Base-by-base conservation (phyloP, 805 yeast genomes). In the Metschnikowia koreensis region DNA sequence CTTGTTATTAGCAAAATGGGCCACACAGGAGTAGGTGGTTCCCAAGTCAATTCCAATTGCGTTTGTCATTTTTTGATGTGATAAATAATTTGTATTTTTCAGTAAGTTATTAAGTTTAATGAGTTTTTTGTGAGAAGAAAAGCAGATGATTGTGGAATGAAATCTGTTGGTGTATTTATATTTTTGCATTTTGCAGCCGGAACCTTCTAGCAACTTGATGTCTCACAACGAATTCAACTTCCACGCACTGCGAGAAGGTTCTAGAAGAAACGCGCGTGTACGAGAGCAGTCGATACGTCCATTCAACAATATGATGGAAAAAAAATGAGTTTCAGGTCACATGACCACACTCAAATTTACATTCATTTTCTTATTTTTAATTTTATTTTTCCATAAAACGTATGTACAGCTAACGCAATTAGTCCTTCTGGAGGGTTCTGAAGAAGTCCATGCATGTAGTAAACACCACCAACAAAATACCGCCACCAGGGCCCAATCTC, bases 401-500 rank as follows among this genome's bases (percentile, higher is more conserved):
- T 41, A n/a, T 41, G 15, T 29, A 41, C 44, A 41, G 6, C 37
- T 29, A 29, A 11, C 13, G 36, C 9, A 33, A 6, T 40, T 29
- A 49, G 37, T 47, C 48, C 52, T 62, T 59, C 46, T 79, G 79
- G 44, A 71, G 40, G n/a, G 73, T 73, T 76, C 92, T 82, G 80
- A 94, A 94, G 76, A 90, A 89, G 68, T 92, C 97, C 96, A 92
- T 91, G 58, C 92, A 84, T 26, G 90, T 79, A 41, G 97, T 90
- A 80, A 91, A 94, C n/a, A 94, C 99, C 45, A 94, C 98, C 68
- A 94, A 80, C 65, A 94, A 76, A 60, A 94, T 91, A 77, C 99
- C 99, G 70, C 99, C 99, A 66, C 99, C 99, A 55, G 99, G 99
- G 44, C 98, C 99, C 60, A 94, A 80, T 81, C 99, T 86, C 66